Base-by-base conservation (phyloP, 352 stramenopile species). In the Pythium volutum region DNA sequence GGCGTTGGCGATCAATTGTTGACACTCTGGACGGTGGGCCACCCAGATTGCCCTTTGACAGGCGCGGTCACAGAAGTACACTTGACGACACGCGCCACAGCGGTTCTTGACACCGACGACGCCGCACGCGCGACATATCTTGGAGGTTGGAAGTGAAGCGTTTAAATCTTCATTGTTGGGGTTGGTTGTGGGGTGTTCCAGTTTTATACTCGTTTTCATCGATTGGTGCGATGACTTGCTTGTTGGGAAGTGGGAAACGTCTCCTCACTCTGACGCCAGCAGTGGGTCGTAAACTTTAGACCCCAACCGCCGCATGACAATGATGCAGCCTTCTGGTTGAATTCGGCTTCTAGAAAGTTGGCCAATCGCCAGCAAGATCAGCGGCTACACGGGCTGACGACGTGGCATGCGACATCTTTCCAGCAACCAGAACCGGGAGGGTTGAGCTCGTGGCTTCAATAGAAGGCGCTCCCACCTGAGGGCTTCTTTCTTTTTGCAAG, bases 1-100 rank as follows among this genome's bases (percentile, higher is more conserved):
- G 4, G n/a, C 41, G 59, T 42, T 60, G 20, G 59, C 45, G 5
- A 55, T n/a, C 9, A 62, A 42, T 36, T 22, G 47, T 34, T 61
- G 50, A 46, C 61, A 70, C 50, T 67, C 57, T 26, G 72, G 61
- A 14, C 82, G 81, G 62, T 95, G 83, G 42, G 62, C 64, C 15
- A 58, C 48, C 85, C 85, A 93, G 20, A 73, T 78, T 38, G 69
- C 67, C 55, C 74, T 77, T 60, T 95, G 85, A 63, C 85, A 95
- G 34, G 86, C 74, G 51, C 79, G 81, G 58, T 80, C 76, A 67
- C 83, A 93, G 60, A 95, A 95, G 71, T 80, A 88, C 25, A 90
- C 85, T 58, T 55, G 42, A 9, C 74, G 73, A 46, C 85, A 94
- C 50, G 77, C 77, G 39, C 85, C 85, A 63, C 83, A 92, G 68